Conservation (phyloP, 2,329 filamentous ascomycete species). For the Capronia epimyces region DNA sequence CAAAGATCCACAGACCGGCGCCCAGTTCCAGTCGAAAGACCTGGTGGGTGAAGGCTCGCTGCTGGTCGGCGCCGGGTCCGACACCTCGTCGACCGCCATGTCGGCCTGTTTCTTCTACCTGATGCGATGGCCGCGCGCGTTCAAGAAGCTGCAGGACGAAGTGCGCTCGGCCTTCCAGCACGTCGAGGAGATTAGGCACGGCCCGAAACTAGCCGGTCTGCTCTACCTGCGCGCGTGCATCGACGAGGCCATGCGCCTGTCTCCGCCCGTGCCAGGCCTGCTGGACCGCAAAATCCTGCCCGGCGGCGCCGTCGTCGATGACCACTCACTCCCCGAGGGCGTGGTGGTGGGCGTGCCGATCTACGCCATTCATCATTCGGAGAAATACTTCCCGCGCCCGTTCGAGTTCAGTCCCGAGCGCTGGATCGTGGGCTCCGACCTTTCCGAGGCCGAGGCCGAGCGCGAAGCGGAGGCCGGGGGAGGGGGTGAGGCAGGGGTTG, state of each 20-base stretch:
- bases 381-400: slow-evolving; percentile 33
- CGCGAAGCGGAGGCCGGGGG: no score
- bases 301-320: slow-evolving; percentile 34
- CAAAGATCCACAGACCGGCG: slow-evolving; percentile 43
- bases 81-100: slow-evolving; percentile 40
- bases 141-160: slow-evolving; percentile 33
- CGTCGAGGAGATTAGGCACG: slow-evolving; percentile 36
- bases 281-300: slow-evolving; percentile 33
- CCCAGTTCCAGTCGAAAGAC: slow-evolving; percentile 21
- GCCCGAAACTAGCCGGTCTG: slow-evolving; percentile 34
- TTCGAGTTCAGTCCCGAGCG: slow-evolving; percentile 34
- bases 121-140: slow-evolving; percentile 31
- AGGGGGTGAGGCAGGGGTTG: not conserved
- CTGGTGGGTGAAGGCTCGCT: slow-evolving; percentile 16
- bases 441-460: no score
- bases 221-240: slow-evolving; percentile 43
- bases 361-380: slow-evolving; percentile 36
- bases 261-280: slow-evolving; percentile 30
- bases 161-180: slow-evolving; percentile 34
- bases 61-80: slow-evolving; percentile 31
- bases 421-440: slow-evolving; percentile 31
- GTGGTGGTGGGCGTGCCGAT: slow-evolving; percentile 32
- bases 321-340: slow-evolving; percentile 32
- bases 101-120: slow-evolving; percentile 41
- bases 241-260: slow-evolving; percentile 36